Percentiles rank a stretch among this genome's conserved stretches.
Conservation (phyloP, 169 alveolate species). For the Cryptosporidium bovis region DNA sequence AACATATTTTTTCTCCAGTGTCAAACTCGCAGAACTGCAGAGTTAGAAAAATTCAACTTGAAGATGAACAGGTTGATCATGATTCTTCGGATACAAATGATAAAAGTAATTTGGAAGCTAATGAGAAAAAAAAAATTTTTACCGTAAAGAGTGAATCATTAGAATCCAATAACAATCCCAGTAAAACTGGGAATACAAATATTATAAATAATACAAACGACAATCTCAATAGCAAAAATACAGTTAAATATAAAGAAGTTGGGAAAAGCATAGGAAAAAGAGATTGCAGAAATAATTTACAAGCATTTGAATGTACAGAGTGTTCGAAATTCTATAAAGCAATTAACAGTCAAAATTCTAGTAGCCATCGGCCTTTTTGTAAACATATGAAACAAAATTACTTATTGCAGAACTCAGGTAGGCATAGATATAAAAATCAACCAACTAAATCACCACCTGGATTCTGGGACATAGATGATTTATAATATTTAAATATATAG, state of each 20-base stretch:
- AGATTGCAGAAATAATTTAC: conserved; percentile 19
- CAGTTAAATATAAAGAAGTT: conserved; percentile 55
- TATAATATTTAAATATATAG: background rate
- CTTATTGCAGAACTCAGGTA: conserved; percentile 50
- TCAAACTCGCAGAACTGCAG: conserved; percentile 42
- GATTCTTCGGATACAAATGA: background rate
- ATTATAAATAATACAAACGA: too few relatives aligned
- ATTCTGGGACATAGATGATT: conserved; percentile 59
- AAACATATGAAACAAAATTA: conserved; percentile 14
- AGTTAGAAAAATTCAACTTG: conserved; percentile 44
- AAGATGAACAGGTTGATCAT: background rate
- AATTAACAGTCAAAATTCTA: background rate
- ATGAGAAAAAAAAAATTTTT: background rate
- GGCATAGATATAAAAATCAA: conserved; percentile 45
- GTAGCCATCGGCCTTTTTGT: conserved; percentile 2
- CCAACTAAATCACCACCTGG: conserved; percentile 73
- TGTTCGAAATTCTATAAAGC: conserved; percentile 69
- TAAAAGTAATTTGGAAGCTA: background rate
- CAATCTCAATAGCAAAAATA: background rate
- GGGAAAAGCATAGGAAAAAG: conserved; percentile 53
- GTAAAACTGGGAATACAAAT: too few relatives aligned
- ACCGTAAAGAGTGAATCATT: too few relatives aligned
- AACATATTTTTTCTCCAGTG: conserved; percentile 8
- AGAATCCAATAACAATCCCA: too few relatives aligned
- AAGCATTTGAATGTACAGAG: conserved; percentile 69